Conservation (phyloP, 139 green algal genomes). For the Deuterostichococcus epilithicus region DNA sequence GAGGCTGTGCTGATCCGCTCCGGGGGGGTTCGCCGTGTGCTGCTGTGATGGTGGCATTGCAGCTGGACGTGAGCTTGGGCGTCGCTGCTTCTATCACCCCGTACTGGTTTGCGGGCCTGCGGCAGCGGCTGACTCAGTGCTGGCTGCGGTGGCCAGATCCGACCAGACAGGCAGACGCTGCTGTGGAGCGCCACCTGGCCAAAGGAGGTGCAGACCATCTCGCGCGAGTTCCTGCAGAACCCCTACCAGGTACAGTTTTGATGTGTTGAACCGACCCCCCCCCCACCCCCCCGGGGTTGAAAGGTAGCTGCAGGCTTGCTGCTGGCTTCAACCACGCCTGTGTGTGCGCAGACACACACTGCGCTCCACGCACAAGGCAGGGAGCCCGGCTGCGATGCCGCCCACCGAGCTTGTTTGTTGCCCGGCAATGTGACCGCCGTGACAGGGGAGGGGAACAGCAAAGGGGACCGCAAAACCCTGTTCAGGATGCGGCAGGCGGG, state of each 20-base stretch:
- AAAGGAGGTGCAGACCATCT: conserved; percentile 83
- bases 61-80: neutral
- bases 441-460: too few relatives aligned
- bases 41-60: neutral
- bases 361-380: too few relatives aligned
- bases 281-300: too few relatives aligned
- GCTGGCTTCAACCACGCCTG: too few relatives aligned
- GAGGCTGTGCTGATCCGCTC: neutral
- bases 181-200: conserved; percentile 96
- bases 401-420: too few relatives aligned
- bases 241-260: conserved; percentile 58
- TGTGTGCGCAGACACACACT: too few relatives aligned
- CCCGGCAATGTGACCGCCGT: too few relatives aligned
- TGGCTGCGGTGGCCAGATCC: conserved; percentile 57
- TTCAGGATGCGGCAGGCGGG: too few relatives aligned
- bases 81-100: conserved; percentile 1
- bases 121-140: neutral
- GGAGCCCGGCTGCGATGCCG: too few relatives aligned
- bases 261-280: too few relatives aligned
- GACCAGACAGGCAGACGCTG: conserved; percentile 89
- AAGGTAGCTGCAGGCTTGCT: too few relatives aligned
- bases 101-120: neutral
- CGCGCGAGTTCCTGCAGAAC: conserved; percentile 79
- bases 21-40: neutral
- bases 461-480: too few relatives aligned